These are phyloP conservation scores for Cryptococcus sp. DNA, from an alignment of 1,284 basidiomycete species.

Conservation along the genomic window DNA sequence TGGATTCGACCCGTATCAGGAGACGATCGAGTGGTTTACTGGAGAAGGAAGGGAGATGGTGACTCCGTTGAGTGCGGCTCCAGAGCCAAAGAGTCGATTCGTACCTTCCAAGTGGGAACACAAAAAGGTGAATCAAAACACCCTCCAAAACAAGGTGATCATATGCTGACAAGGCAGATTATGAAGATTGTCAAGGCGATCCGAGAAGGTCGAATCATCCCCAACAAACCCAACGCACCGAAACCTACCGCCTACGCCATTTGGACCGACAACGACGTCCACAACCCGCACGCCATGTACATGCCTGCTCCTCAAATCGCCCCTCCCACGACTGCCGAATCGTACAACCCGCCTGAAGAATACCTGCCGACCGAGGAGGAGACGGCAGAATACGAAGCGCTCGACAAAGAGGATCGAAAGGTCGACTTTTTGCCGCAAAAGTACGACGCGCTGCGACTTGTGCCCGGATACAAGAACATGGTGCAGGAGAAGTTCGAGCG, in stretches of 20 bases:
- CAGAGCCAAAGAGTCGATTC: slow-evolving; percentile 95
- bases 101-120: slow-evolving; percentile 99
- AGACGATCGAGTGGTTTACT: slow-evolving; percentile 94
- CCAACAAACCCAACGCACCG: slow-evolving; percentile 72
- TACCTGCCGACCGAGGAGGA: slow-evolving; percentile 90
- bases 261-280: slow-evolving; percentile 68
- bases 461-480: slow-evolving; percentile 86
- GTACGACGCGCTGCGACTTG: slow-evolving; percentile 74
- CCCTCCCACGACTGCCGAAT: slow-evolving; percentile 87
- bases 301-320: slow-evolving; percentile 88
- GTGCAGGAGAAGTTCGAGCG: slow-evolving; percentile 92
- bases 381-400: slow-evolving; percentile 73
- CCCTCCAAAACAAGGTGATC: neutral
- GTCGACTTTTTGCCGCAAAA: slow-evolving; percentile 86
- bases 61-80: slow-evolving; percentile 84
- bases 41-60: slow-evolving; percentile 89
- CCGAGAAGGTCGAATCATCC: slow-evolving; percentile 86
- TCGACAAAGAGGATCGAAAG: slow-evolving; percentile 87
- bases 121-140: slow-evolving; percentile 67
- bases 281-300: slow-evolving; percentile 63
- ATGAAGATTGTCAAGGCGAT: slow-evolving; percentile 99
- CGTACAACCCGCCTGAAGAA: slow-evolving; percentile 97
- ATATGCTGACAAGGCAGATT: too few species aligned
- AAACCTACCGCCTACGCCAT: slow-evolving; percentile 81
- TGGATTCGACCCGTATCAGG: slow-evolving; percentile 84